Evolutionary conservation across 257 asterid species (phyloP).

Genomic region (Gynochthodes officinalis): DNA sequence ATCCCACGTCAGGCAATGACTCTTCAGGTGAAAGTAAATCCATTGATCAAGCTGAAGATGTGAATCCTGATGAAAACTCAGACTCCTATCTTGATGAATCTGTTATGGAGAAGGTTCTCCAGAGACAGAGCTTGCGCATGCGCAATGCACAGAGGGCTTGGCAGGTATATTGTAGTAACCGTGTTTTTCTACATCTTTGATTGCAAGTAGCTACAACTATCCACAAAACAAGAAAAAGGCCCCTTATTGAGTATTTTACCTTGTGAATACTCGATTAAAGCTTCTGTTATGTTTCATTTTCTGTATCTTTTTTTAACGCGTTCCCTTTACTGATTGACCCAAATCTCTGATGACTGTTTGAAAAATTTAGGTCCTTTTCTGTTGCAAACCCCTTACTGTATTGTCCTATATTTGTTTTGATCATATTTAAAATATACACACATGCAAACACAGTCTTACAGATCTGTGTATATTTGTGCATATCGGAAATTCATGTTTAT

Average conservation of each 20-base stretch:
- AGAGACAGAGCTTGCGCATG: conserved; percentile 93
- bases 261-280: not conserved
- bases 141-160: conserved; percentile 93
- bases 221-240: not conserved
- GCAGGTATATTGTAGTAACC: conserved; percentile 52
- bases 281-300: conserved; percentile 9
- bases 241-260: too few relatives aligned
- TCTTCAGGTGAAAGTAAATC: conserved; percentile 33
- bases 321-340: not conserved
- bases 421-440: not conserved
- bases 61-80: conserved; percentile 46
- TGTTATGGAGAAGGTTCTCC: conserved; percentile 96
- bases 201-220: not conserved
- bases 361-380: not conserved
- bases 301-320: not conserved
- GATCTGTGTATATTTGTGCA: not conserved
- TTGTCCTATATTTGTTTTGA: not conserved
- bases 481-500: not conserved
- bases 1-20: conserved; percentile 34
- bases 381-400: not conserved
- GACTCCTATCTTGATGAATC: conserved; percentile 75
- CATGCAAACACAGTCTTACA: too few relatives aligned
- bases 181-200: not conserved
- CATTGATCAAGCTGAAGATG: conserved; percentile 36
- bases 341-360: not conserved